Conservation (phyloP, 2,329 filamentous ascomycete species). For the Nemania serpens region DNA sequence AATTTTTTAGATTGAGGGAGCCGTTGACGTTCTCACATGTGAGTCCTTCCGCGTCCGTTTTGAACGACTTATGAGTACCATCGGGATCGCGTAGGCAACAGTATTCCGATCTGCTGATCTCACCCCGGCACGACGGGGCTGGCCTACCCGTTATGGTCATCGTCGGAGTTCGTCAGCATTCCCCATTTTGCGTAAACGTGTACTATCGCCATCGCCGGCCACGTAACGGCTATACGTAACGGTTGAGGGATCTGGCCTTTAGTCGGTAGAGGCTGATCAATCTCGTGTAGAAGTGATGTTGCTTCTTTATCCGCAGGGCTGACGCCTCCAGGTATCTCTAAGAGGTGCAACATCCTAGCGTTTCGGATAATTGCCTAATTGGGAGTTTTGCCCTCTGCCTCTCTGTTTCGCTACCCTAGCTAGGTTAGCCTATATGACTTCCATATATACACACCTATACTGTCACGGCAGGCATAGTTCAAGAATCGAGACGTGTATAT, state of each 20-base stretch:
- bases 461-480: no score
- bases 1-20: neutral
- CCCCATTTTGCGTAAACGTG: no score
- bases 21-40: neutral
- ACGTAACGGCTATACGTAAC: no score
- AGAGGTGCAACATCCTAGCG: neutral
- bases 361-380: slow-evolving; percentile 18
- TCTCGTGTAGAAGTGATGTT: neutral
- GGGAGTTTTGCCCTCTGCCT: neutral
- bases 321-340: no score
- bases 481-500: no score
- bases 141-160: no score
- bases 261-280: neutral
- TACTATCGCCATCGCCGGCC: no score
- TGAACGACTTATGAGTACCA: neutral
- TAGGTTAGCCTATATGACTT: no score
- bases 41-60: neutral
- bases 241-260: neutral
- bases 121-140: no score
- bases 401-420: neutral
- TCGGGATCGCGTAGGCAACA: slow-evolving; percentile 5
- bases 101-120: neutral
- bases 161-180: neutral
- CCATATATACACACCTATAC: no score
- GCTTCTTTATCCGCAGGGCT: no score